phyloP scores from a whole-genome alignment of 208 protist species.

The Leishmania major region DNA sequence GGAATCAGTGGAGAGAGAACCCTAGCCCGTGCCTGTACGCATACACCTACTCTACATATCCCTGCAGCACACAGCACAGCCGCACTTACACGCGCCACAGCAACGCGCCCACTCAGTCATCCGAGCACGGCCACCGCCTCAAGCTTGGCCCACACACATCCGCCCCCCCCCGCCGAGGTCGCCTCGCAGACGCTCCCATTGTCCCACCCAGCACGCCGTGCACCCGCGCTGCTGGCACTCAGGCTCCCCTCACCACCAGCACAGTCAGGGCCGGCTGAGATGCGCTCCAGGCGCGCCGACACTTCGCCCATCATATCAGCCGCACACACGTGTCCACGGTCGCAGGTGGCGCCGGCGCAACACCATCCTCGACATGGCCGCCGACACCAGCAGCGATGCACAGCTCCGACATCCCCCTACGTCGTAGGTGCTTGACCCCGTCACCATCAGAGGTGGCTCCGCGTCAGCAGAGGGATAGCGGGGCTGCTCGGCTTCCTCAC shows the following conservation, averaged over 20 bases:
- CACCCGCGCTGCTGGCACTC: too few species aligned
- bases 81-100: neutral
- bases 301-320: neutral
- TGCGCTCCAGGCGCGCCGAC: neutral
- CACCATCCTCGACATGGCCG: neutral
- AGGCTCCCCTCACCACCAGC: too few species aligned
- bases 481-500: too few species aligned
- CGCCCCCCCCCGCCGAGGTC: too few species aligned
- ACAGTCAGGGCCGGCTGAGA: neutral
- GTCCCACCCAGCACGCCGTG: neutral
- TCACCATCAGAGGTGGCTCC: neutral
- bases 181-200: neutral
- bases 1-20: too few species aligned
- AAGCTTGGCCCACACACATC: neutral
- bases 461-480: neutral
- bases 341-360: neutral
- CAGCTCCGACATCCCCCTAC: neutral
- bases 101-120: neutral
- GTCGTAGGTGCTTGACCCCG: neutral
- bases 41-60: too few species aligned
- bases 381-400: neutral
- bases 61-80: neutral
- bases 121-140: neutral
- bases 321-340: neutral
- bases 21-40: too few species aligned